Evolutionary conservation across 2,329 filamentous ascomycete genomes (phyloP).

Genomic region (Exophiala mesophila): DNA sequence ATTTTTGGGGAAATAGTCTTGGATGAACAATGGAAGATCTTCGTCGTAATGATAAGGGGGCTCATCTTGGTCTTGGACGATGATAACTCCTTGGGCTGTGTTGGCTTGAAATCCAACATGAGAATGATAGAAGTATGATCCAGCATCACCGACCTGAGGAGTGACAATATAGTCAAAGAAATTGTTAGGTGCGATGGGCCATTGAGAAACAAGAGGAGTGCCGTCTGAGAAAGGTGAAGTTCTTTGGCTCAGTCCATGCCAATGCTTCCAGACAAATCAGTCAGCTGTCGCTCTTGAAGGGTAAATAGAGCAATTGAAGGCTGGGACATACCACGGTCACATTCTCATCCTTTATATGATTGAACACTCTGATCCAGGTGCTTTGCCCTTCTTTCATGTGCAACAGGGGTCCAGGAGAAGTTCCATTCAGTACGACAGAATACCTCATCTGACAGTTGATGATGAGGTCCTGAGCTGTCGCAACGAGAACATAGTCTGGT

Average conservation of each 20-base stretch:
- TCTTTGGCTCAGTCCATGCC: constrained; percentile 61
- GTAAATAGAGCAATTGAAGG: not conserved
- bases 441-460: constrained; percentile 45
- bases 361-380: constrained; percentile 56
- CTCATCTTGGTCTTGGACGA: constrained; percentile 48
- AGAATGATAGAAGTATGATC: constrained; percentile 65
- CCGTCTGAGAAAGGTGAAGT: constrained; percentile 62
- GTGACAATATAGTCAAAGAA: constrained; percentile 65
- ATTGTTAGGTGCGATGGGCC: constrained; percentile 57
- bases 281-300: not conserved
- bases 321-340: constrained; percentile 49
- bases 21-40: constrained; percentile 52
- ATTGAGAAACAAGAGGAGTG: constrained; percentile 56
- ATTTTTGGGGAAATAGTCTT: constrained; percentile 54
- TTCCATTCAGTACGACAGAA: constrained; percentile 50
- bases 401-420: constrained; percentile 48
- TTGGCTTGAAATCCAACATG: constrained; percentile 60
- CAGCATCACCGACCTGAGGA: constrained; percentile 49
- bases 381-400: constrained; percentile 41
- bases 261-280: constrained; percentile 42
- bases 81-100: constrained; percentile 53
- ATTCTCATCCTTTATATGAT: constrained; percentile 50
- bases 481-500: constrained; percentile 1
- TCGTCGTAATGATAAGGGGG: constrained; percentile 58
- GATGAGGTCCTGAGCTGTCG: constrained; percentile 30